These are phyloP conservation scores for Protea cynaroides DNA, from an alignment of 164 flowering plant species.

Conservation along the genomic window DNA sequence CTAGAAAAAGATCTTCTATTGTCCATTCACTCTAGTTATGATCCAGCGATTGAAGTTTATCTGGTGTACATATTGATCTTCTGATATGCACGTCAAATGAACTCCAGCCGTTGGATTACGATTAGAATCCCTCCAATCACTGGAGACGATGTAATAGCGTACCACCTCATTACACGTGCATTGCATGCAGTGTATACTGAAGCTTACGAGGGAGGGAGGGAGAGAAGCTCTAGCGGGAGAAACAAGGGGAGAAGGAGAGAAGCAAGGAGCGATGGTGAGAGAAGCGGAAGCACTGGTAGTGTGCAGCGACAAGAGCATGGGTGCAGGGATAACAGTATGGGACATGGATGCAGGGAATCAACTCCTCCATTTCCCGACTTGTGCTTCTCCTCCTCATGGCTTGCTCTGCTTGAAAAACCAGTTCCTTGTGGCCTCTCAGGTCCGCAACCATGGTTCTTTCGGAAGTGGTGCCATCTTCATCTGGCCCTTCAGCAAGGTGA, in stretches of 20 bases:
- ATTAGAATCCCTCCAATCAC: too few species aligned
- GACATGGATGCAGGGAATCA: constrained; percentile 39
- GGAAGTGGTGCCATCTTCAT: constrained; percentile 47
- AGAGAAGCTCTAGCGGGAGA: too few species aligned
- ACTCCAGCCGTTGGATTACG: too few species aligned
- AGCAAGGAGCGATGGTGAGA: constrained; percentile 14
- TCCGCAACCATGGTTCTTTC: constrained; percentile 37
- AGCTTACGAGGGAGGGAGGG: too few species aligned
- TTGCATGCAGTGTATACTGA: too few species aligned
- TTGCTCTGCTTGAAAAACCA: constrained; percentile 40
- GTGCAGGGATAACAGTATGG: constrained; percentile 40
- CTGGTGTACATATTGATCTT: too few species aligned
- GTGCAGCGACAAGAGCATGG: constrained; percentile 46
- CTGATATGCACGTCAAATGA: too few species aligned
- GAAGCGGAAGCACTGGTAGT: constrained; percentile 55
- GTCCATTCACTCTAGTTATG: too few species aligned
- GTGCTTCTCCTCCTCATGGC: constrained; percentile 51
- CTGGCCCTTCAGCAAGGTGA: constrained; percentile 52
- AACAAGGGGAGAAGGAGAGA: neutral
- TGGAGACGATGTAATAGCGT: too few species aligned
- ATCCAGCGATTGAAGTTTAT: too few species aligned
- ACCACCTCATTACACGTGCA: too few species aligned
- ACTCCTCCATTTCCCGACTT: constrained; percentile 46
- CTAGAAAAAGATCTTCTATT: too few species aligned
- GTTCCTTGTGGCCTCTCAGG: constrained; percentile 50